phyloP scores from a whole-genome alignment of 805 yeast genomes.

The Ogataea henricii region DNA sequence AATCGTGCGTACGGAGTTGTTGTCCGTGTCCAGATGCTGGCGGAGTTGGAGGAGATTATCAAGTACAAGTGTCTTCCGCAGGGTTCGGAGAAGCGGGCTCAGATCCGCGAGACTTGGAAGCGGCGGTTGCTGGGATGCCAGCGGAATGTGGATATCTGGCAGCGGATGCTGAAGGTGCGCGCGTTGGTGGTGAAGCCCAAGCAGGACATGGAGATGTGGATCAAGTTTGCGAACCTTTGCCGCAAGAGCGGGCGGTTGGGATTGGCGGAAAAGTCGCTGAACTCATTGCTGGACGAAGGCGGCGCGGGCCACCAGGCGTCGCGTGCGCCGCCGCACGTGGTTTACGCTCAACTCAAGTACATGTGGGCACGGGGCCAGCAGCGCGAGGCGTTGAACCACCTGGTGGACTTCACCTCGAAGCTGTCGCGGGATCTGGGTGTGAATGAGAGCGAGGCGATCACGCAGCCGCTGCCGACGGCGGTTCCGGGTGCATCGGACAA shows the following conservation, averaged over 20 bases:
- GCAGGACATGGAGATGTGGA: slow-evolving; percentile 97
- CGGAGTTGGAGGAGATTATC: slow-evolving; percentile 94
- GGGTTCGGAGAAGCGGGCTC: slow-evolving; percentile 73
- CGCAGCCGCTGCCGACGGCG: slow-evolving; percentile 78
- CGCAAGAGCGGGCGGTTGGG: slow-evolving; percentile 92
- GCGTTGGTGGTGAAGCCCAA: slow-evolving; percentile 92
- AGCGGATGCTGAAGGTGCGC: slow-evolving; percentile 87
- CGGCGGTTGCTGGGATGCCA: slow-evolving; percentile 91
- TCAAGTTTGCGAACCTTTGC: slow-evolving; percentile 94
- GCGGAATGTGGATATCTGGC: slow-evolving; percentile 98
- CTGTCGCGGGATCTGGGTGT: slow-evolving; percentile 88
- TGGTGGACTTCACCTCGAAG: slow-evolving; percentile 87
- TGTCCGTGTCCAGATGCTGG: slow-evolving; percentile 95
- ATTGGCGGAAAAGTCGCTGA: slow-evolving; percentile 88
- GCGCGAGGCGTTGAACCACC: slow-evolving; percentile 79
- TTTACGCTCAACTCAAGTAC: slow-evolving; percentile 93
- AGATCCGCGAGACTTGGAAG: slow-evolving; percentile 91
- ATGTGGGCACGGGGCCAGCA: slow-evolving; percentile 96
- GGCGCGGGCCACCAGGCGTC: slow-evolving; percentile 42
- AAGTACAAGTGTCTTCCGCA: slow-evolving; percentile 83
- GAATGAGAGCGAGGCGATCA: slow-evolving; percentile 81
- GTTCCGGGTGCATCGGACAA: slow-evolving; percentile 72
- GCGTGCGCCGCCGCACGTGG: slow-evolving; percentile 94
- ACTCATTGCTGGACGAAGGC: slow-evolving; percentile 74
- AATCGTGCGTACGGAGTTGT: slow-evolving; percentile 96